phyloP scores from a whole-genome alignment of 306 rosid species.

The Glycyrrhiza uralensis region DNA sequence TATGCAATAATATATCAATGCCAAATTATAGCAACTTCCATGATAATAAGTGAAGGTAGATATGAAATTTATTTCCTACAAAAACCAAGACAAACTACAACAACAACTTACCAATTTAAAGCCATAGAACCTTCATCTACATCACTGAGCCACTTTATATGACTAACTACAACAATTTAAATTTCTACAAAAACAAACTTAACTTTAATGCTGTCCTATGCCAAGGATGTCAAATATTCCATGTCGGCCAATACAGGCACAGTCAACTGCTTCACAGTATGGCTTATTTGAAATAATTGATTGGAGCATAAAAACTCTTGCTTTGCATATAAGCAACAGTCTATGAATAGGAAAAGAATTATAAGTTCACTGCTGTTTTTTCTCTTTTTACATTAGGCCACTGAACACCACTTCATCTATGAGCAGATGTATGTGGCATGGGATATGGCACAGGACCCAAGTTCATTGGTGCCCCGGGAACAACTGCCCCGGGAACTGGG shows the following conservation, averaged over 20 bases:
- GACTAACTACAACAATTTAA: constrained; percentile 11
- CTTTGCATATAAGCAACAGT: constrained; percentile 23
- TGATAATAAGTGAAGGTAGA: neutral
- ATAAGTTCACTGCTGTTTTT: constrained; percentile 33
- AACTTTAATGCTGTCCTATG: constrained; percentile 21
- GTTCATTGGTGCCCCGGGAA: constrained; percentile 69
- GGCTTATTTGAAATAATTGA: constrained; percentile 28
- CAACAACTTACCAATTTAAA: neutral
- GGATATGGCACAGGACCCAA: constrained; percentile 60
- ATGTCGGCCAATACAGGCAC: constrained; percentile 21
- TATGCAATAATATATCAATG: neutral
- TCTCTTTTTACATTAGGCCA: constrained; percentile 43
- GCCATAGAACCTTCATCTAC: constrained; percentile 3
- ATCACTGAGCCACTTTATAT: constrained; percentile 9
- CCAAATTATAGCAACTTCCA: neutral
- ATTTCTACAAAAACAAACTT: constrained; percentile 21
- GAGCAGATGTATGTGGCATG: constrained; percentile 60
- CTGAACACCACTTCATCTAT: constrained; percentile 46
- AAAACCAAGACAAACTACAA: neutral
- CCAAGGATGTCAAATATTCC: constrained; percentile 15
- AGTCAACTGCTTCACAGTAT: constrained; percentile 15
- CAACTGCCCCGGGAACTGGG: constrained; percentile 47
- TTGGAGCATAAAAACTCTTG: constrained; percentile 7
- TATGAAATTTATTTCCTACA: neutral
- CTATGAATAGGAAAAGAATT: constrained; percentile 29